Evolutionary conservation across 352 stramenopile genomes (phyloP), one percentile per base, ranked within the genome.

Genomic region (Phytophthora podocarpi): DNA sequence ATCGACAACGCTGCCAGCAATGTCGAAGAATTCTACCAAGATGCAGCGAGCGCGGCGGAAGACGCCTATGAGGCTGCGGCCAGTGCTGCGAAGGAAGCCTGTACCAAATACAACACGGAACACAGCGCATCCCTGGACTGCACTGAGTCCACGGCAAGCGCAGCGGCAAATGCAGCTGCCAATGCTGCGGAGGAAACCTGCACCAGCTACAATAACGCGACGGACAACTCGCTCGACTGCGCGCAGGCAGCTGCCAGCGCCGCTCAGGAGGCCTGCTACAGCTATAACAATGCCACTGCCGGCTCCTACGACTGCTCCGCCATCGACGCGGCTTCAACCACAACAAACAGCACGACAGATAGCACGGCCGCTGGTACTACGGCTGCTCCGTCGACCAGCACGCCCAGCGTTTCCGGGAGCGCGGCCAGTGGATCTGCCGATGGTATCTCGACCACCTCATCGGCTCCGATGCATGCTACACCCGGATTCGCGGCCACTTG

Each of bases 1-100:
- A 57, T 66, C 28, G 66, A 55, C 26, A 66, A 67, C 28, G 66
- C 66, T 5, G 50, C 54, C 8, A 65, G 63, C 53, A 67, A 58
- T 18, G 43, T 54, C 18, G 52, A 67, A n/a, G 54, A 69, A 7
- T 64, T 64, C 37, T 59, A 69, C 23, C 28, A 56, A 5, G 61
- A 67, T 18, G 60, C 66, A 16, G 50, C 49, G 6, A 58, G 57
- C 36, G 57, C 65, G 16, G 65, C 49, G 3, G 53, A 64, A 59
- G 40, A 59, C 9, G 53, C 60, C 26, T 69, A 68, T 16, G 39
- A 59, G 3, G 45, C 40, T 18, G 64, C 50, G 2, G 65, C 49
- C 42, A 62, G 46, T 23, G 59, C 59, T 1, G 53, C 49, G 11
- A 58, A 66, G 35, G 48, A 70, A 15, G 62, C 55, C 20, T 61